Base-by-base conservation (phyloP, 2,329 filamentous ascomycete genomes). In the Rutstroemia sp. region DNA sequence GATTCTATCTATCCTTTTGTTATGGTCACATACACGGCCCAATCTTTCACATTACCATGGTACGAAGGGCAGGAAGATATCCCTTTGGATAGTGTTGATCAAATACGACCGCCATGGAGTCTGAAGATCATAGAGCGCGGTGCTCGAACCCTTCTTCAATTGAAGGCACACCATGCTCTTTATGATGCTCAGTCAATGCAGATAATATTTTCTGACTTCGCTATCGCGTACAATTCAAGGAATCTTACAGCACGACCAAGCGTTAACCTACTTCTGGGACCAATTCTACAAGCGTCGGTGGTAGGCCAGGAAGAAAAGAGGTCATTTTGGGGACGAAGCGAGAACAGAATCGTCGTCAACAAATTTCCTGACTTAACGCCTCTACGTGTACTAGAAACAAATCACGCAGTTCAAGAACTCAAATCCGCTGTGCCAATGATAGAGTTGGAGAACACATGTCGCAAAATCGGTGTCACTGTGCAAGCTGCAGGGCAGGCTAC, bases 101-200 rank as follows among this genome's bases (percentile, higher is more conserved):
- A 64, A 6, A 51, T 64, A 23, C 39, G 39, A 23, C 50, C 50
- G n/a, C 67, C 68, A 27, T 70, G 69, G 69, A 48, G 54, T 8
- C 48, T 70, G 39, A 57, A n/a, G 3, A 14, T 66, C 12, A 12
- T 17, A 1, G 12, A 57, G 16, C 21, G 62, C 1, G 44, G 56
- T 5, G 53, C 54, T 2, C 57, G 44, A 17, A 53, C 21, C 1
- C n/a, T 61, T 5, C 52, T 70, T 1, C 60, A 50, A 45, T 64
- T 70, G 21, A 66, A 57, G 19, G 66, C 62, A 2, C 87, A 95
- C 60, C 92, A 96, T 71, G 88, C 88, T 0, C 74, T 96, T 0
- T 96, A 95, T 62, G 92, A 96, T 72, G 92, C 90, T 0, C 77
- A 82, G 42, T 91, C 89, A 8, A 73, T 96, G 10, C 75, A 80